phyloP scores from a whole-genome alignment of 345 rosid species.

The Salix koriyanagi region DNA sequence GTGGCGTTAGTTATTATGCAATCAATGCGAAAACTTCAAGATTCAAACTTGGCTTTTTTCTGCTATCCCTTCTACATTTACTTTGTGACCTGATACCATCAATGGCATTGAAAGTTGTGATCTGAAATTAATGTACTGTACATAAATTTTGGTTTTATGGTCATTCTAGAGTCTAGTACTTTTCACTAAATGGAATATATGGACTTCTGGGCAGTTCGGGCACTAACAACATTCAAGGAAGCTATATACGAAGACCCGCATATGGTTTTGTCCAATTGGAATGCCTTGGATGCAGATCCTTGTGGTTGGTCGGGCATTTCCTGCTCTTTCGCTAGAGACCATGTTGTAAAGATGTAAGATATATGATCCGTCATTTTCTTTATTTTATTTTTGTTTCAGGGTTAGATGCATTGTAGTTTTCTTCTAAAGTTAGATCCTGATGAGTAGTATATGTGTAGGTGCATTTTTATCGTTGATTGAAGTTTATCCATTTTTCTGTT shows the following conservation, averaged over 20 bases:
- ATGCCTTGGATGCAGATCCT: conserved; percentile 73
- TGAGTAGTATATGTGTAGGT: not conserved
- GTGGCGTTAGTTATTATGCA: not conserved
- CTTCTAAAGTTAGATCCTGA: conserved; percentile 7
- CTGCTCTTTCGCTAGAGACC: conserved; percentile 55
- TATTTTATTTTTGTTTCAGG: not conserved
- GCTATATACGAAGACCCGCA: conserved; percentile 83
- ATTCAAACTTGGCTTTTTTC: not conserved
- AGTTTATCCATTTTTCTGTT: conserved; percentile 9
- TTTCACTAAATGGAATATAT: conserved; percentile 21
- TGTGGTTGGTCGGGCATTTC: conserved; percentile 76
- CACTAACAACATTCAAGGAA: conserved; percentile 74
- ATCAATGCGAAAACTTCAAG: not conserved
- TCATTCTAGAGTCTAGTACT: not conserved
- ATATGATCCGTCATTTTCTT: not conserved
- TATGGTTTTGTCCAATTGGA: conserved; percentile 75
- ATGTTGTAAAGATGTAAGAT: conserved; percentile 78
- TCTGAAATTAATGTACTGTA: not conserved
- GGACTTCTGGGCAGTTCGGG: conserved; percentile 46
- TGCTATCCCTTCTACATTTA: conserved; percentile 4
- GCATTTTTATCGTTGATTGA: conserved; percentile 6
- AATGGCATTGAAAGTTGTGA: conserved; percentile 6
- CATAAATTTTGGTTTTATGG: not conserved
- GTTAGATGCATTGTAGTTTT: not conserved
- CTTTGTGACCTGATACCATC: conserved; percentile 4